phyloP scores from a whole-genome alignment of 2,329 filamentous ascomycete species.

The Ophiostoma angusticollis region DNA sequence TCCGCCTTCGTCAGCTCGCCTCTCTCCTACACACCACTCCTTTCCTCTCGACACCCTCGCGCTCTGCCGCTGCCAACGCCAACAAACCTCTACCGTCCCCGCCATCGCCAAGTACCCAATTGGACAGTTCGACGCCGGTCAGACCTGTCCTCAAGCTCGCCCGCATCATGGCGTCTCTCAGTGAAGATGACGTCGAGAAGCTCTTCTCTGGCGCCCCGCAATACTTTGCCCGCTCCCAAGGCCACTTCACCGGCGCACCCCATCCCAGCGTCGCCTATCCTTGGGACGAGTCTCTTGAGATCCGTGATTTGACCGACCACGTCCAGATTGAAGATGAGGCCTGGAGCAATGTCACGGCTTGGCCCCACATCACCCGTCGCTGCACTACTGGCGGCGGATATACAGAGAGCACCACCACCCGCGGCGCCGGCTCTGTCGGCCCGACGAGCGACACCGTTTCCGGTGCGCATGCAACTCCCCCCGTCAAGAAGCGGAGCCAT shows the following conservation, averaged over 20 bases:
- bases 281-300: conserved; percentile 49
- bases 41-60: conserved; percentile 5
- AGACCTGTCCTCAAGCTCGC: conserved; percentile 38
- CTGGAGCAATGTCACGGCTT: conserved; percentile 50
- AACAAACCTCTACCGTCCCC: conserved; percentile 47
- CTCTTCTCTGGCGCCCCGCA: conserved; percentile 67
- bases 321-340: conserved; percentile 49
- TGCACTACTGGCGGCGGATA: neutral
- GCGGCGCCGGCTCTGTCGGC: neutral
- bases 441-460: neutral
- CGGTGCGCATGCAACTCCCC: conserved; percentile 19
- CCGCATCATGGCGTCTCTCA: conserved; percentile 47
- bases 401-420: conserved; percentile 16
- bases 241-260: conserved; percentile 45
- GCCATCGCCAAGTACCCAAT: conserved; percentile 31
- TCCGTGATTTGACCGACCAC: conserved; percentile 53
- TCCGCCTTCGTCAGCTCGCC: neutral
- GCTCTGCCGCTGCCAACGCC: conserved; percentile 24
- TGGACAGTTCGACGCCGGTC: conserved; percentile 25
- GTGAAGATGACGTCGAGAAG: conserved; percentile 48
- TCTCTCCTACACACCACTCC: conserved; percentile 1
- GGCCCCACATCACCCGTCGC: conserved; percentile 45
- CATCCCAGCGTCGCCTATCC: conserved; percentile 54
- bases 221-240: conserved; percentile 50
- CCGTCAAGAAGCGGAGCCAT: conserved; percentile 37